A percentile compares a stretch with the other conserved stretches of the same genome.
Evolutionary conservation across 306 rosid genomes (phyloP).

Genomic region (Dalbergia oliveri): DNA sequence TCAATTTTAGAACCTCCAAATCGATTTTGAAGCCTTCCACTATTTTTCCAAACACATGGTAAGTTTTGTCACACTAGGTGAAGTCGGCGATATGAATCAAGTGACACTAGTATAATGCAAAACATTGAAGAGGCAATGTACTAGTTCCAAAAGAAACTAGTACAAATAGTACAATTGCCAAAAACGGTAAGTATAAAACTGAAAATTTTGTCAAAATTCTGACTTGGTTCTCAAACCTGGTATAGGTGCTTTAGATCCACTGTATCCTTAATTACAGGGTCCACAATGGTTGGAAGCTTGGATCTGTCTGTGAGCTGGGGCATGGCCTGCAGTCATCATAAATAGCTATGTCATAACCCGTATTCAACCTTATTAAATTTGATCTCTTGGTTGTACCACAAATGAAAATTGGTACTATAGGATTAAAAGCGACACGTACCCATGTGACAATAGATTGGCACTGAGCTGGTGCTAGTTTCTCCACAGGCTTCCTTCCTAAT

Average conservation of each 20-base stretch:
- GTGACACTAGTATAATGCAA: too few relatives aligned
- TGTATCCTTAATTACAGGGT: slow-evolving; percentile 80
- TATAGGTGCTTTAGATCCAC: slow-evolving; percentile 92
- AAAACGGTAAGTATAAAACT: slow-evolving; percentile 10
- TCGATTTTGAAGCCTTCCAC: too few relatives aligned
- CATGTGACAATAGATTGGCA: slow-evolving; percentile 98
- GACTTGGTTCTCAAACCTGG: slow-evolving; percentile 70
- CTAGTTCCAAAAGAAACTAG: background rate
- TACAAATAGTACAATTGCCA: background rate
- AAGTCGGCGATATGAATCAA: too few relatives aligned
- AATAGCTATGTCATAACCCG: slow-evolving; percentile 27
- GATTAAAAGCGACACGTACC: slow-evolving; percentile 60
- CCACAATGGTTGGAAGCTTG: slow-evolving; percentile 91
- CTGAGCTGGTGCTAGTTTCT: slow-evolving; percentile 84
- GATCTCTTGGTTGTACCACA: background rate
- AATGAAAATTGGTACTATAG: background rate
- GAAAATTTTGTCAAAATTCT: background rate
- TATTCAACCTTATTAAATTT: background rate
- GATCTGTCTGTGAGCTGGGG: slow-evolving; percentile 97
- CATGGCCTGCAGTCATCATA: slow-evolving; percentile 81
- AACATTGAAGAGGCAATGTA: background rate
- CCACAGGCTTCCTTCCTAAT: slow-evolving; percentile 90
- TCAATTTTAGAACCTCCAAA: too few relatives aligned
- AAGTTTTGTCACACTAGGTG: too few relatives aligned
- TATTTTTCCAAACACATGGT: too few relatives aligned